These are phyloP conservation scores for Flaveria robusta DNA, from an alignment of 129 eudicot species.

Conservation along the genomic window DNA sequence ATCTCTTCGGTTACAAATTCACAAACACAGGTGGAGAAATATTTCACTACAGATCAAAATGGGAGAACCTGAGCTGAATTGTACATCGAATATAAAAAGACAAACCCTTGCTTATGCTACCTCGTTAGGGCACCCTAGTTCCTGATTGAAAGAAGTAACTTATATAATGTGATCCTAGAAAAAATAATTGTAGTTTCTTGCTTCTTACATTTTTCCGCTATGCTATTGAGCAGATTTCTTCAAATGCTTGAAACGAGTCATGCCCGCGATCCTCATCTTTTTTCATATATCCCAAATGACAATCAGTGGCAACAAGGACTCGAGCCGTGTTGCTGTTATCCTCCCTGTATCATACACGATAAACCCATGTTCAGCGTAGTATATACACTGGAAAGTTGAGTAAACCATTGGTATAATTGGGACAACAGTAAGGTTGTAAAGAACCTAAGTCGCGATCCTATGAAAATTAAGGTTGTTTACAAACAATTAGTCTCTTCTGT, in stretches of 20 bases:
- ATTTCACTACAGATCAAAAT: constrained; percentile 3
- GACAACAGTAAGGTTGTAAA: background rate
- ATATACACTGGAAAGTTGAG: background rate
- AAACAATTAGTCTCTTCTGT: constrained; percentile 9
- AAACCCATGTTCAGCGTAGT: background rate
- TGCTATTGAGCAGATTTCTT: constrained; percentile 93
- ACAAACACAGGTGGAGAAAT: constrained; percentile 8
- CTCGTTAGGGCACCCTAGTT: constrained; percentile 78
- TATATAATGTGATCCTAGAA: constrained; percentile 1
- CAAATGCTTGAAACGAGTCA: constrained; percentile 93
- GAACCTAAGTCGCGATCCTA: background rate
- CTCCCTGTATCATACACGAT: constrained; percentile 59
- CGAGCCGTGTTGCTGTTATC: constrained; percentile 70
- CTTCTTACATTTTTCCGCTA: constrained; percentile 69
- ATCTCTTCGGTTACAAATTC: background rate
- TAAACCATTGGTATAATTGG: background rate
- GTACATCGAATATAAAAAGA: constrained; percentile 25
- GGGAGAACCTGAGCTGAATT: constrained; percentile 17
- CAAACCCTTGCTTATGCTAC: constrained; percentile 26
- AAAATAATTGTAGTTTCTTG: background rate
- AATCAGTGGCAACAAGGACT: constrained; percentile 89
- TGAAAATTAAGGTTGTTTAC: background rate
- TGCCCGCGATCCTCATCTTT: constrained; percentile 94
- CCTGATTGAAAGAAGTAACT: constrained; percentile 38
- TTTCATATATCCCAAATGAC: constrained; percentile 98